Evolutionary conservation across 768 basidiomycete genomes (phyloP).

Genomic region (Tylopilus cervinicoccineus): DNA sequence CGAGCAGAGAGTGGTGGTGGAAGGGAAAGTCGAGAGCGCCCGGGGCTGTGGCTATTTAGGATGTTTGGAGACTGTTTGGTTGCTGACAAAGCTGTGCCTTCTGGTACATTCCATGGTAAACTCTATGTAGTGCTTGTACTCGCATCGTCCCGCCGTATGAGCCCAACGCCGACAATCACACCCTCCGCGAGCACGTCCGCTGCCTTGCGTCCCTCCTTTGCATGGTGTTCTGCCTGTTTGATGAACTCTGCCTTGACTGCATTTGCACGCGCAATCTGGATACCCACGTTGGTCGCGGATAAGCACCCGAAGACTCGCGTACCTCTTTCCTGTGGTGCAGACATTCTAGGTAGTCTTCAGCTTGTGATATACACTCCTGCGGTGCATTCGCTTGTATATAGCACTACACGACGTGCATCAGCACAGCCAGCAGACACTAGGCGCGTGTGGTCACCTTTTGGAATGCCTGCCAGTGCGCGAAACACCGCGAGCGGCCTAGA

Average conservation of each 20-base stretch:
- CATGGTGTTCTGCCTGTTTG: constrained; percentile 58
- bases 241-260: constrained; percentile 69
- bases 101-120: constrained; percentile 6
- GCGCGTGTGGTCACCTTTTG: constrained; percentile 45
- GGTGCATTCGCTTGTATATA: constrained; percentile 80
- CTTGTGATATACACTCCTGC: constrained; percentile 60
- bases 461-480: constrained; percentile 91
- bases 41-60: constrained; percentile 32
- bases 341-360: constrained; percentile 90
- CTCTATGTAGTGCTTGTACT: not conserved
- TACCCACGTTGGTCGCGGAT: not conserved
- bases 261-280: constrained; percentile 61
- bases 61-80: constrained; percentile 37
- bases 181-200: constrained; percentile 72
- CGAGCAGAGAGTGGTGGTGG: constrained; percentile 22
- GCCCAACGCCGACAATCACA: constrained; percentile 69
- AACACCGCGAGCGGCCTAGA: constrained; percentile 80
- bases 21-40: constrained; percentile 19
- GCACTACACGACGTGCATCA: constrained; percentile 49
- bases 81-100: constrained; percentile 31
- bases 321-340: constrained; percentile 89
- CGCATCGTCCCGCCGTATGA: constrained; percentile 50
- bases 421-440: not conserved
- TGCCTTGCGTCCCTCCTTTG: constrained; percentile 65
- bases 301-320: constrained; percentile 19